Percentiles rank a stretch among this genome's conserved stretches.
Conservation (phyloP, 257 asterid genomes). For the Asclepias syriaca region DNA sequence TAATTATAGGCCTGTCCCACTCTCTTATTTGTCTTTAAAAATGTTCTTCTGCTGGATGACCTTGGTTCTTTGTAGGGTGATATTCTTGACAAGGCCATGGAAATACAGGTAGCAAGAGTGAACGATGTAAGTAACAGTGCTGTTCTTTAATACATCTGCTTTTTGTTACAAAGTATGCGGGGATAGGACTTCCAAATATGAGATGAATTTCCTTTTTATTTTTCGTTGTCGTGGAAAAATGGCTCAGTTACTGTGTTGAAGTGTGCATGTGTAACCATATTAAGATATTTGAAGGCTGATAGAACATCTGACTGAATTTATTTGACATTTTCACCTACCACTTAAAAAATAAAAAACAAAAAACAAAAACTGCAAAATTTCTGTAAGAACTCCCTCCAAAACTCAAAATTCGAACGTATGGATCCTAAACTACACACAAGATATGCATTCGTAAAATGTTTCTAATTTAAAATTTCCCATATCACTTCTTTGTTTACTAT, state of each 20-base stretch:
- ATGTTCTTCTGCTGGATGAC: constrained; percentile 12
- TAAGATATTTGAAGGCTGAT: not conserved
- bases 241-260: not conserved
- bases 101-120: constrained; percentile 81
- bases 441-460: not conserved
- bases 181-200: constrained; percentile 1
- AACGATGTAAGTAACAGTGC: constrained; percentile 62
- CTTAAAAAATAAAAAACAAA: not conserved
- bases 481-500: not conserved
- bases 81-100: constrained; percentile 95
- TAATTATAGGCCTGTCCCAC: constrained; percentile 26
- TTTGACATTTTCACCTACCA: not conserved
- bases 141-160: not conserved
- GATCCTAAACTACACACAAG: not conserved
- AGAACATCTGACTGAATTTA: not conserved
- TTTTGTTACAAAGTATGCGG: not conserved
- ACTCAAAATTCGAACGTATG: not conserved
- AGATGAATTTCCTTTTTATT: not conserved
- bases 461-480: not conserved
- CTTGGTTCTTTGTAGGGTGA: constrained; percentile 65
- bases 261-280: not conserved
- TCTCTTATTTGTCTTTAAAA: constrained; percentile 6
- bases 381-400: too few relatives aligned
- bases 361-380: not conserved
- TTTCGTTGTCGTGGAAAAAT: not conserved